Evolutionary conservation across 805 yeast species (phyloP).

Genomic region (Metschnikowia kunwiensis): DNA sequence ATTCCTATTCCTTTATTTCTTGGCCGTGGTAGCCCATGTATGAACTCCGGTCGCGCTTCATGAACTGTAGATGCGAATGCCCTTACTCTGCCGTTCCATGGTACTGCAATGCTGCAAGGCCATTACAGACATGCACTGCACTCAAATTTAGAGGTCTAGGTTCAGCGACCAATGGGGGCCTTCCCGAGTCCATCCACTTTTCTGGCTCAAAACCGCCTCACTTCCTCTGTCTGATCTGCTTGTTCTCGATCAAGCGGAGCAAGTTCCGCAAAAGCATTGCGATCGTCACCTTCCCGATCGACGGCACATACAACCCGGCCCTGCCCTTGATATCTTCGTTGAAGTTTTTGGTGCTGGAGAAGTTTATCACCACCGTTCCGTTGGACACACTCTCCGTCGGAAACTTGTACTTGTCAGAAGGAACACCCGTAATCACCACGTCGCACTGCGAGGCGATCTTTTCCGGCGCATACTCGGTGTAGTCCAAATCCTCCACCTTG

Average conservation of each 20-base stretch:
- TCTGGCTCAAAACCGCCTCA: background rate
- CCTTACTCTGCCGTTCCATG: no score
- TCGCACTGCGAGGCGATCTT: constrained; percentile 74
- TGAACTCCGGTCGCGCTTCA: no score
- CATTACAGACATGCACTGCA: no score
- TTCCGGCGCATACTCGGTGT: constrained; percentile 50
- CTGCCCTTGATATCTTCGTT: constrained; percentile 73
- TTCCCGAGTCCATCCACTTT: no score
- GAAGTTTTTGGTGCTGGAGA: constrained; percentile 86
- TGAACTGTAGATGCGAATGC: no score
- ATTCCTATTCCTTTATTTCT: no score
- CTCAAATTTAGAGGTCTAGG: no score
- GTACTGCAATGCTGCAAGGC: no score
- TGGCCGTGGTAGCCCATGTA: no score
- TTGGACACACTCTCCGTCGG: constrained; percentile 75
- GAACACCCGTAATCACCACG: constrained; percentile 95
- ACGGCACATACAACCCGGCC: constrained; percentile 92
- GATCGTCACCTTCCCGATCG: constrained; percentile 94
- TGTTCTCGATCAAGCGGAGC: constrained; percentile 75
- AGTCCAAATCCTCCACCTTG: constrained; percentile 58
- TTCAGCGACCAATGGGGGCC: no score
- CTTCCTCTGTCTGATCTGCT: constrained; percentile 24
- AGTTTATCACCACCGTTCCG: constrained; percentile 90
- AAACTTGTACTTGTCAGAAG: constrained; percentile 77
- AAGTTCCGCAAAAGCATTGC: constrained; percentile 90